Evolutionary conservation across 768 basidiomycete genomes (phyloP).

Genomic region (Collybia nuda): DNA sequence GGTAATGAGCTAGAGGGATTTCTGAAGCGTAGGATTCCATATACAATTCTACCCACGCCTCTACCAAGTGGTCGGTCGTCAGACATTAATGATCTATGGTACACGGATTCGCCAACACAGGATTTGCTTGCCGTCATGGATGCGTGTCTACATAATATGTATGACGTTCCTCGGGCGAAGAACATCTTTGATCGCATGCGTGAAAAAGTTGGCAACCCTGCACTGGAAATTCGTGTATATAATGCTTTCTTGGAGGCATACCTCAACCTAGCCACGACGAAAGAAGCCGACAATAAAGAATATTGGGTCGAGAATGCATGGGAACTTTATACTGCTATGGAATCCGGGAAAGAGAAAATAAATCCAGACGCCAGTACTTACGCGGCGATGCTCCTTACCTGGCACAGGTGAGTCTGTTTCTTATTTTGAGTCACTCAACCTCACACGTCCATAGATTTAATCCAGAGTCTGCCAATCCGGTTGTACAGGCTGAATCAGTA

Average conservation of each 20-base stretch:
- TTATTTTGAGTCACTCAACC: background rate
- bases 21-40: slow-evolving; percentile 42
- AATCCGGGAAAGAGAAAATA: slow-evolving; percentile 43
- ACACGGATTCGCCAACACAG: slow-evolving; percentile 62
- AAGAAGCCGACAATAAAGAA: slow-evolving; percentile 40
- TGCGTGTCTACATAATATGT: slow-evolving; percentile 74
- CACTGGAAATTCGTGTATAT: slow-evolving; percentile 51
- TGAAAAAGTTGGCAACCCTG: slow-evolving; percentile 21
- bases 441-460: slow-evolving; percentile 30
- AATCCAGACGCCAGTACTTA: slow-evolving; percentile 60
- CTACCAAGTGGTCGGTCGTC: slow-evolving; percentile 49
- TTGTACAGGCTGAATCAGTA: slow-evolving; percentile 14
- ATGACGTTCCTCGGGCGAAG: slow-evolving; percentile 78
- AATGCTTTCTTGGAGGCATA: slow-evolving; percentile 71
- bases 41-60: slow-evolving; percentile 68
- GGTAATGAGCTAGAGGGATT: slow-evolving; percentile 47
- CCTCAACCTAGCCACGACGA: slow-evolving; percentile 50
- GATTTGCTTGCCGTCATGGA: slow-evolving; percentile 79
- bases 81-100: slow-evolving; percentile 47
- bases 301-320: slow-evolving; percentile 67
- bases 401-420: slow-evolving; percentile 43
- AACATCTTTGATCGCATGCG: slow-evolving; percentile 69
- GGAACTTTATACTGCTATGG: slow-evolving; percentile 59
- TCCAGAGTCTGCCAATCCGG: slow-evolving; percentile 26
- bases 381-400: slow-evolving; percentile 64